Evolutionary conservation across 2,329 filamentous ascomycete genomes (phyloP).

Genomic region (Aspergillus brasiliensis): DNA sequence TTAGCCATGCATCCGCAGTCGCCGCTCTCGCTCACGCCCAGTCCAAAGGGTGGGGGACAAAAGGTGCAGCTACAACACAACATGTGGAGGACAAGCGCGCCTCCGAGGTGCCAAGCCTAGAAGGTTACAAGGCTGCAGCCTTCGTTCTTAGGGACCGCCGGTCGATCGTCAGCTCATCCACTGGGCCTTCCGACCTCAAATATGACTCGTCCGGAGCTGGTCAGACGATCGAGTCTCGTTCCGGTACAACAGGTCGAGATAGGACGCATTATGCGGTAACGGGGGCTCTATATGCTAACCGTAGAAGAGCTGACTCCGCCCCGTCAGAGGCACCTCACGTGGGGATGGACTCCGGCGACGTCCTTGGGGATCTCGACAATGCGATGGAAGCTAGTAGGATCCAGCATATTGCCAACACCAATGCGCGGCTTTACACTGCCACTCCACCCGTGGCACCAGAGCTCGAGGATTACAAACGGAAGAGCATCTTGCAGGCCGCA

Average conservation of each 20-base stretch:
- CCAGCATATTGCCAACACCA: slow-evolving; percentile 66
- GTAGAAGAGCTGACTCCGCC: slow-evolving; percentile 66
- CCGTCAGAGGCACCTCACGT: slow-evolving; percentile 62
- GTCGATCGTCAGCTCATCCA: slow-evolving; percentile 15
- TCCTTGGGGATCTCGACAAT: slow-evolving; percentile 48
- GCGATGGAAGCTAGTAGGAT: slow-evolving; percentile 61
- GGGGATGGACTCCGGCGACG: slow-evolving; percentile 68
- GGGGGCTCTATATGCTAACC: slow-evolving; percentile 67
- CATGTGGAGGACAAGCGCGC: slow-evolving; percentile 61
- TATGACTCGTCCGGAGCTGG: slow-evolving; percentile 62
- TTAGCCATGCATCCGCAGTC: slow-evolving; percentile 64
- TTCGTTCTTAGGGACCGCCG: slow-evolving; percentile 53
- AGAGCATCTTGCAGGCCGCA: slow-evolving; percentile 75
- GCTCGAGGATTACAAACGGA: slow-evolving; percentile 70
- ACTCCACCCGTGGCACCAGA: slow-evolving; percentile 72
- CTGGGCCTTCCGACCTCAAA: slow-evolving; percentile 16
- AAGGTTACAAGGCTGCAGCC: slow-evolving; percentile 74
- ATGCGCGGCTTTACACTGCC: slow-evolving; percentile 77
- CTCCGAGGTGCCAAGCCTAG: slow-evolving; percentile 55
- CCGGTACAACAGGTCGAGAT: slow-evolving; percentile 53
- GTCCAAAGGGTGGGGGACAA: slow-evolving; percentile 64
- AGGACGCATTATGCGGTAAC: slow-evolving; percentile 75
- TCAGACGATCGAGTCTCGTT: slow-evolving; percentile 58
- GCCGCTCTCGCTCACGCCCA: slow-evolving; percentile 74
- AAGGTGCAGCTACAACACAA: slow-evolving; percentile 60